Conservation (phyloP, 2,329 filamentous ascomycete genomes). For the Saccharata proteae region DNA sequence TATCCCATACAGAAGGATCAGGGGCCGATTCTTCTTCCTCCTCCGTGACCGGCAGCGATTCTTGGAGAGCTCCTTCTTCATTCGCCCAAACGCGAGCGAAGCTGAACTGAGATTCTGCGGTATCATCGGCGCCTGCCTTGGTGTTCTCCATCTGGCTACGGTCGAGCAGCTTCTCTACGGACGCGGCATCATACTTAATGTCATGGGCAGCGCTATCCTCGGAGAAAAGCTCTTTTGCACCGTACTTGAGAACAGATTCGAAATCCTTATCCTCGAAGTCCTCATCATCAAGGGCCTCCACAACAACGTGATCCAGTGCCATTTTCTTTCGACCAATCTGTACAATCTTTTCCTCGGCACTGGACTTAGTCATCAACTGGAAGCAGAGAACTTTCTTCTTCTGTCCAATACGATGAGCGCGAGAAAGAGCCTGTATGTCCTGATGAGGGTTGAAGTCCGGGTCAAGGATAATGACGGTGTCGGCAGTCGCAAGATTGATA, state of each 20-base stretch:
- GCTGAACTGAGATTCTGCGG: conserved; percentile 70
- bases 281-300: conserved; percentile 81
- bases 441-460: conserved; percentile 97
- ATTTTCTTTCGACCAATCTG: conserved; percentile 94
- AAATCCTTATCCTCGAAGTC: conserved; percentile 68
- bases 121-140: conserved; percentile 48
- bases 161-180: conserved; percentile 85
- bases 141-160: conserved; percentile 69
- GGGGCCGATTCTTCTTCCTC: conserved; percentile 42
- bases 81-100: conserved; percentile 90
- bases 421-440: conserved; percentile 87
- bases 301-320: conserved; percentile 86
- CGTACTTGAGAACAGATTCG: conserved; percentile 77
- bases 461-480: conserved; percentile 95
- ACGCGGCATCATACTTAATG: conserved; percentile 68
- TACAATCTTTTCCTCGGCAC: conserved; percentile 90
- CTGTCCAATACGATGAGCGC: conserved; percentile 92
- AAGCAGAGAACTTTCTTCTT: conserved; percentile 93
- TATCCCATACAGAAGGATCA: conserved; percentile 72
- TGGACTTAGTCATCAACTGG: conserved; percentile 80
- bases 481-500: conserved; percentile 92
- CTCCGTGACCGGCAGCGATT: conserved; percentile 44
- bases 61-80: conserved; percentile 55
- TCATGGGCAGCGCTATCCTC: conserved; percentile 58
- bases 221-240: conserved; percentile 74